Evolutionary conservation across 495 filamentous ascomycete species (phyloP), one percentile per base, ranked within the genome.

Genomic region (Aspergillus avenaceus): DNA sequence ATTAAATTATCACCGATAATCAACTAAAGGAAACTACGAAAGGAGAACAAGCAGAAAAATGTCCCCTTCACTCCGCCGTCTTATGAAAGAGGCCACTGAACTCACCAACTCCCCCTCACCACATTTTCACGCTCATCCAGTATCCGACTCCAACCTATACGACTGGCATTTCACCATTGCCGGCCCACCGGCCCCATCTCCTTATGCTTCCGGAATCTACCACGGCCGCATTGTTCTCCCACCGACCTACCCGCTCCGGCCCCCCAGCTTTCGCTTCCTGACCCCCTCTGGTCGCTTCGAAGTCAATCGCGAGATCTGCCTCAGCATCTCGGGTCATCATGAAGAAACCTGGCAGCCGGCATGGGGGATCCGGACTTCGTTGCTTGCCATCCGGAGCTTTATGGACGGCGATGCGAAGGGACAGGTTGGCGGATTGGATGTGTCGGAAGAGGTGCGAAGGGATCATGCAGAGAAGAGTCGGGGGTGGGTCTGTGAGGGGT

Each of bases 161-260:
- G 92, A 97, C 74, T 98, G 93, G 93, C 93, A 98, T 79, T 98
- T 98, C 79, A 98, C 93, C 0, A 72, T 98, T n/a, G 81, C 83
- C 41, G 93, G 93, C 1, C 93, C 93, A 0, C 93, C 93, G 0
- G 73, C 78, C 8, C 86, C 88, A 18, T 80, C 82, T n/a, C 78
- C 86, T 25, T 98, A 92, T 76, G 76, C 82, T 16, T 56, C 62
- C 8, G 93, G 93, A 19, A 78, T 95, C 59, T 98, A 98, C 76
- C 93, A 98, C 72, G 93, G 93, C 37, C 90, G 92, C 59, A 98
- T 98, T 65, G 77, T 89, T 29, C 84, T 98, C 14, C 93, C 93
- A 6, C 78, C 90, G 0, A 75, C 83, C 6, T 98, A 98, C 71
- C 93, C 93, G 0, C 80, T 95, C 3, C 85, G 88, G 1, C 93